Percentiles rank a stretch among this genome's conserved stretches.
These are phyloP conservation scores for Fusarium sp. DNA, from an alignment of 2,329 filamentous ascomycete genomes.

Conservation along the genomic window DNA sequence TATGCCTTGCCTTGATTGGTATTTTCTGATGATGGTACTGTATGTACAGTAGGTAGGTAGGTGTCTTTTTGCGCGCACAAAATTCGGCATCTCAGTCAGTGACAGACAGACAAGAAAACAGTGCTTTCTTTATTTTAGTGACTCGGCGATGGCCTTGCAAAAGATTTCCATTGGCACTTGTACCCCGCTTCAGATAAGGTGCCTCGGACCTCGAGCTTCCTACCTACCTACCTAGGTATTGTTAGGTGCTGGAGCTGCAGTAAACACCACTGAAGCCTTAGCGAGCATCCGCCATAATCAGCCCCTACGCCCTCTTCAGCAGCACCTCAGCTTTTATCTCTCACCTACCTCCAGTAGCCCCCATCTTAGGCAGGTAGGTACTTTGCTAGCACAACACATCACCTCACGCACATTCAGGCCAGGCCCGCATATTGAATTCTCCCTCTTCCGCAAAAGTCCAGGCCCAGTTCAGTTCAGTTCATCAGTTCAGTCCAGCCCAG, in stretches of 20 bases:
- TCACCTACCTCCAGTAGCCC: slow-evolving; percentile 4
- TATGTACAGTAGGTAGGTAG: background rate
- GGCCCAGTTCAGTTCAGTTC: slow-evolving; percentile 9
- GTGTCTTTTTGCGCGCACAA: background rate
- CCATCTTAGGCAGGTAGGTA: background rate
- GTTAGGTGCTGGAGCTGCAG: slow-evolving; percentile 2
- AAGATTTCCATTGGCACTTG: too few relatives aligned
- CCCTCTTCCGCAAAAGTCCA: slow-evolving; percentile 26
- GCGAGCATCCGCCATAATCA: background rate
- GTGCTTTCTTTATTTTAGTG: too few relatives aligned
- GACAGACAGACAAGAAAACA: background rate
- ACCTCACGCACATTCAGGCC: slow-evolving; percentile 12
- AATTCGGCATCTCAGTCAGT: background rate
- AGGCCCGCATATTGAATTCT: slow-evolving; percentile 26
- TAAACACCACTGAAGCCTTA: background rate
- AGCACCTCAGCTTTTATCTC: background rate
- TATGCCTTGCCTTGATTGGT: slow-evolving; percentile 15
- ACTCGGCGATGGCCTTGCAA: too few relatives aligned
- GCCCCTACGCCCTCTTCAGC: background rate
- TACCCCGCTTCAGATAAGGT: slow-evolving; percentile 31
- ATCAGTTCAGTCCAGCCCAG: slow-evolving; percentile 38
- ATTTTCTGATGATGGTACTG: background rate
- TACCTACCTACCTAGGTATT: too few relatives aligned
- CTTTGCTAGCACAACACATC: background rate
- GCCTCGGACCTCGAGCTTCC: background rate